phyloP scores from a whole-genome alignment of 805 yeast genomes.

The Sugiyamaella boreocaroliniensis region DNA sequence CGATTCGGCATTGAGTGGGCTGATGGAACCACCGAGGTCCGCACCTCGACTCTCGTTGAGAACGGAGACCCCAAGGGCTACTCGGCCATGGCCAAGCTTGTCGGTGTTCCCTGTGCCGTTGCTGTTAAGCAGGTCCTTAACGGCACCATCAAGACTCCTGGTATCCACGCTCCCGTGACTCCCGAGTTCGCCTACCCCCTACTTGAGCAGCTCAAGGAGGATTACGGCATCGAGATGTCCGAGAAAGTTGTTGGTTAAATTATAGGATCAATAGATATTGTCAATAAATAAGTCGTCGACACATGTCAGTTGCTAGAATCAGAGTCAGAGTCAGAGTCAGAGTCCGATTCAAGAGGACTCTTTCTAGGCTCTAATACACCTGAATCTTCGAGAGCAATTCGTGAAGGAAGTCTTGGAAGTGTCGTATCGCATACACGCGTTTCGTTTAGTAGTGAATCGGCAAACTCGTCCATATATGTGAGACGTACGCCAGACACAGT shows the following conservation, averaged over 20 bases:
- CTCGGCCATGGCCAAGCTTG: conserved; percentile 97
- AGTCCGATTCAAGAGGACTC: conserved; percentile 34
- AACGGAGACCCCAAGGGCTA: conserved; percentile 85
- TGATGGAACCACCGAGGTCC: conserved; percentile 81
- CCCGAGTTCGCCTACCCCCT: conserved; percentile 87
- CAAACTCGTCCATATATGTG: conserved; percentile 64
- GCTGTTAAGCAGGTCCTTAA: conserved; percentile 81
- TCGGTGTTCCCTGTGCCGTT: conserved; percentile 98
- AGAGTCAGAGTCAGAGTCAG: conserved; percentile 18
- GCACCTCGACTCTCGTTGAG: conserved; percentile 93
- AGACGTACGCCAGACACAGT: conserved; percentile 36
- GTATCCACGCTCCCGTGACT: conserved; percentile 88
- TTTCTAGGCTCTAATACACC: conserved; percentile 30
- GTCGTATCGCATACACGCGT: conserved; percentile 67
- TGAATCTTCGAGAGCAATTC: conserved; percentile 33
- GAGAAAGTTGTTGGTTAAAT: conserved; percentile 60
- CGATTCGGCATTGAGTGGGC: conserved; percentile 97
- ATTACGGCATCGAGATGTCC: conserved; percentile 76
- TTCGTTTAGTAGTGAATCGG: conserved; percentile 51
- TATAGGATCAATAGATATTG: neutral
- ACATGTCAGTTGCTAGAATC: neutral
- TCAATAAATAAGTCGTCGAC: neutral
- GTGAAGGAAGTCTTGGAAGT: conserved; percentile 51
- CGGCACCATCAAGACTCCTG: conserved; percentile 71
- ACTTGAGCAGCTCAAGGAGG: conserved; percentile 84